Evolutionary conservation across 2,329 filamentous ascomycete genomes (phyloP).

Genomic region (Penicillium sp.): DNA sequence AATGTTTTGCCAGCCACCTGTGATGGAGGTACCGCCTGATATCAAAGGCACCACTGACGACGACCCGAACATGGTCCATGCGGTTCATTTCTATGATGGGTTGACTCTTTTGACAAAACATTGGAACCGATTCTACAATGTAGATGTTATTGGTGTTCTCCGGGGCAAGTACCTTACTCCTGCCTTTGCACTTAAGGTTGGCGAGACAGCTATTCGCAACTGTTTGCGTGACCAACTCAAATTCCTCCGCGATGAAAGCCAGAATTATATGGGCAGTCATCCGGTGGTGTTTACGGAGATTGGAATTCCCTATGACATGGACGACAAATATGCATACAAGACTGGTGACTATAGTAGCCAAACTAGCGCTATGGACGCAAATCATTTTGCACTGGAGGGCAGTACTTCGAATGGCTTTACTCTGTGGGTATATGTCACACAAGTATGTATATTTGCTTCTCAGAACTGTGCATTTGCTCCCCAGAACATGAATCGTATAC

Average conservation of each 20-base stretch:
- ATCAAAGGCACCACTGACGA: constrained; percentile 88
- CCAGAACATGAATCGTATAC: not conserved
- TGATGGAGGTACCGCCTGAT: constrained; percentile 82
- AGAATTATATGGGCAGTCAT: constrained; percentile 83
- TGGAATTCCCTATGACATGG: constrained; percentile 98
- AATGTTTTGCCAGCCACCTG: constrained; percentile 86
- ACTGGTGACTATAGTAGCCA: constrained; percentile 95
- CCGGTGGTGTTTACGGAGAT: constrained; percentile 92
- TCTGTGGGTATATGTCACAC: constrained; percentile 79
- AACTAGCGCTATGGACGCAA: constrained; percentile 88
- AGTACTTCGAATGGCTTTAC: constrained; percentile 80
- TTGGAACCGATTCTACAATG: constrained; percentile 95
- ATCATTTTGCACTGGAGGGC: constrained; percentile 88
- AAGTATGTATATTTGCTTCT: constrained; percentile 45
- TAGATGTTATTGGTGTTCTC: constrained; percentile 89
- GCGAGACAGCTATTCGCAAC: constrained; percentile 90
- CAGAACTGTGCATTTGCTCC: constrained; percentile 1
- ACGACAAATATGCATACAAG: constrained; percentile 90
- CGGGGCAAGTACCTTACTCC: constrained; percentile 85
- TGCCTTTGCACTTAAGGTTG: constrained; percentile 87
- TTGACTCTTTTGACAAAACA: constrained; percentile 97
- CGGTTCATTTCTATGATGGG: constrained; percentile 95
- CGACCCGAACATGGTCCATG: constrained; percentile 84
- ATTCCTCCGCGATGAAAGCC: constrained; percentile 77
- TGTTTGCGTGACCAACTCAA: constrained; percentile 85